Conservation (phyloP, 768 basidiomycete genomes). For the Russula emetica region DNA sequence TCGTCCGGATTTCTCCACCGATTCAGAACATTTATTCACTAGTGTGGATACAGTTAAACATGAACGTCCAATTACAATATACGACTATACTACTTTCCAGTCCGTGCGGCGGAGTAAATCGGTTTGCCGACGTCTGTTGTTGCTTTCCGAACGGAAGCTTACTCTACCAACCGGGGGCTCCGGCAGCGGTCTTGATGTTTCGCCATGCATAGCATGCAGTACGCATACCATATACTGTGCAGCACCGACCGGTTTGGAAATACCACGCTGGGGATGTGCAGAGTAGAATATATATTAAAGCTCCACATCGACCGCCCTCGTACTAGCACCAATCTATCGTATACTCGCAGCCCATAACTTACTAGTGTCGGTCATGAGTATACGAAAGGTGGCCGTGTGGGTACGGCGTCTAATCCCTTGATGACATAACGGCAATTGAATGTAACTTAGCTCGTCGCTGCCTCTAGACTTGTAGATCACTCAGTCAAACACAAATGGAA, state of each 20-base stretch:
- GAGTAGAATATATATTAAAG: too few relatives aligned
- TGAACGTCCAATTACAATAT: background rate
- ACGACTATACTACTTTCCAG: background rate
- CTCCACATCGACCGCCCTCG: too few relatives aligned
- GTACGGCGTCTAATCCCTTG: too few relatives aligned
- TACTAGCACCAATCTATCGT: too few relatives aligned
- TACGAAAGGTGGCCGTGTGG: too few relatives aligned
- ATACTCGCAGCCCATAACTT: too few relatives aligned
- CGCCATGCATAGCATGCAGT: too few relatives aligned
- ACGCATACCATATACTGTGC: background rate
- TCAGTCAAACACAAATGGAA: background rate
- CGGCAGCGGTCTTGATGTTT: background rate
- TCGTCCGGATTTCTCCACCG: background rate
- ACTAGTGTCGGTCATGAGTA: too few relatives aligned
- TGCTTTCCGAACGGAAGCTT: background rate
- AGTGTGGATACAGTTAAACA: too few relatives aligned
- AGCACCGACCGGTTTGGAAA: too few relatives aligned
- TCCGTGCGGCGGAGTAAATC: background rate
- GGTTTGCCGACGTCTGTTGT: background rate
- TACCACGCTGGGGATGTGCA: too few relatives aligned
- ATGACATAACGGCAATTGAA: too few relatives aligned
- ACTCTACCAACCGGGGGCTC: background rate
- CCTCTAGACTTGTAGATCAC: background rate
- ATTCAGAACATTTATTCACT: background rate
- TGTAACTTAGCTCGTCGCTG: background rate